Percentiles rank a stretch among this genome's conserved stretches.
These are phyloP conservation scores for Cucurbita maxima DNA, from an alignment of 306 rosid species.

Conservation along the genomic window DNA sequence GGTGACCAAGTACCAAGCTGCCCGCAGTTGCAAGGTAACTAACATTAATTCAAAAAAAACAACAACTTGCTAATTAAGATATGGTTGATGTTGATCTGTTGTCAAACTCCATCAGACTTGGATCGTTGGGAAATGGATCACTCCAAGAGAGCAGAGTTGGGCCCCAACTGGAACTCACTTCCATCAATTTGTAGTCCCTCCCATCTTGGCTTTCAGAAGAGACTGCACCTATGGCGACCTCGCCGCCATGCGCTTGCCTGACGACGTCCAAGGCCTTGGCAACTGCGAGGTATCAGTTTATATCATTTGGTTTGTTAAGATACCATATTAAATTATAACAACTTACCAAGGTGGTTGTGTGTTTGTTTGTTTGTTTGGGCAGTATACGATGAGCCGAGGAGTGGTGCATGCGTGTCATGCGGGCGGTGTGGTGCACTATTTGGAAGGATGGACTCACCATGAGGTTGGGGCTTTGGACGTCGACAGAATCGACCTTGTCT, in stretches of 20 bases:
- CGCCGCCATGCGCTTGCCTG: constrained; percentile 88
- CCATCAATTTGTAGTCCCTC: constrained; percentile 96
- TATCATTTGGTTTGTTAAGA: neutral
- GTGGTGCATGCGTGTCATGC: constrained; percentile 98
- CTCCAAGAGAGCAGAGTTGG: constrained; percentile 78
- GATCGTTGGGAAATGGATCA: constrained; percentile 98
- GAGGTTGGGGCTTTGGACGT: constrained; percentile 93
- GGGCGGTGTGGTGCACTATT: constrained; percentile 80
- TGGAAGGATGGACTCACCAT: constrained; percentile 88
- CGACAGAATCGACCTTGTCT: constrained; percentile 70
- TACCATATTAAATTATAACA: neutral
- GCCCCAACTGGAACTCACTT: constrained; percentile 89
- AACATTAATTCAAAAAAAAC: neutral
- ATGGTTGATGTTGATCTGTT: neutral
- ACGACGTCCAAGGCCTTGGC: constrained; percentile 73
- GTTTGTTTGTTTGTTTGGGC: neutral
- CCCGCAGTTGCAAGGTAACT: constrained; percentile 64
- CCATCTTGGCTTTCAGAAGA: constrained; percentile 65
- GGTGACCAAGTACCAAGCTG: constrained; percentile 88
- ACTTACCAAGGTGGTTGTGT: neutral
- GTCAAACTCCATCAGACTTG: constrained; percentile 39
- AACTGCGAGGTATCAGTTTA: constrained; percentile 48
- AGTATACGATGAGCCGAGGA: constrained; percentile 96
- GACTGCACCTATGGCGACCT: constrained; percentile 92
- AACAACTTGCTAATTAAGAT: neutral